Conservation (phyloP, 257 asterid species). For the Scutellaria galericulata region DNA sequence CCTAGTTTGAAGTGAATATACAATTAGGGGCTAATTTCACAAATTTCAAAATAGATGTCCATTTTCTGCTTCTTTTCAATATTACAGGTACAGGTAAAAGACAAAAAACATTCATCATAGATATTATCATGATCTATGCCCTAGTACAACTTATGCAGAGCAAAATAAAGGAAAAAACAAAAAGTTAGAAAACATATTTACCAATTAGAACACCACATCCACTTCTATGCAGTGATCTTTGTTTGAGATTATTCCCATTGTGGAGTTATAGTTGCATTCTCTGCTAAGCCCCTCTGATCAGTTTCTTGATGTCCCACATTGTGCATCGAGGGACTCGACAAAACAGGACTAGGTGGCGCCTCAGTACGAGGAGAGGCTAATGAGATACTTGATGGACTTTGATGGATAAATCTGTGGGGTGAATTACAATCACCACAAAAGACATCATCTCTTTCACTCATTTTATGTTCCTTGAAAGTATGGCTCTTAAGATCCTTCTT, state of each 20-base stretch:
- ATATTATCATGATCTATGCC: too few relatives aligned
- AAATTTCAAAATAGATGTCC: not conserved
- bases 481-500: slow-evolving; percentile 45
- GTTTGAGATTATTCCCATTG: not conserved
- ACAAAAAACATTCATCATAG: too few relatives aligned
- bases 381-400: slow-evolving; percentile 39
- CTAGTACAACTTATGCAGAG: too few relatives aligned
- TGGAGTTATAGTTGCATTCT: slow-evolving; percentile 4
- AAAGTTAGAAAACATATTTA: too few relatives aligned
- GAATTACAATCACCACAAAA: slow-evolving; percentile 16
- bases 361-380: slow-evolving; percentile 21
- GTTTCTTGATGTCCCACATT: slow-evolving; percentile 9
- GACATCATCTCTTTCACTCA: slow-evolving; percentile 1
- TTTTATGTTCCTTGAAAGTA: slow-evolving; percentile 42
- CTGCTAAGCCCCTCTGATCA: slow-evolving; percentile 11
- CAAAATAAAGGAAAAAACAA: too few relatives aligned
- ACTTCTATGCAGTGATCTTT: too few relatives aligned
- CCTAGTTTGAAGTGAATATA: not conserved
- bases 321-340: slow-evolving; percentile 32
- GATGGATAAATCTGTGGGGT: slow-evolving; percentile 4
- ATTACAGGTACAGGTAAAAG: not conserved
- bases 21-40: not conserved
- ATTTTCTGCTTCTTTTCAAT: not conserved
- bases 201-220: too few relatives aligned
- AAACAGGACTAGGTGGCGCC: slow-evolving; percentile 45